A percentile compares a stretch with the other conserved stretches of the same genome.
These are phyloP conservation scores for Fragosphaeria purpurea DNA, from an alignment of 2,329 filamentous ascomycete genomes.

Conservation along the genomic window DNA sequence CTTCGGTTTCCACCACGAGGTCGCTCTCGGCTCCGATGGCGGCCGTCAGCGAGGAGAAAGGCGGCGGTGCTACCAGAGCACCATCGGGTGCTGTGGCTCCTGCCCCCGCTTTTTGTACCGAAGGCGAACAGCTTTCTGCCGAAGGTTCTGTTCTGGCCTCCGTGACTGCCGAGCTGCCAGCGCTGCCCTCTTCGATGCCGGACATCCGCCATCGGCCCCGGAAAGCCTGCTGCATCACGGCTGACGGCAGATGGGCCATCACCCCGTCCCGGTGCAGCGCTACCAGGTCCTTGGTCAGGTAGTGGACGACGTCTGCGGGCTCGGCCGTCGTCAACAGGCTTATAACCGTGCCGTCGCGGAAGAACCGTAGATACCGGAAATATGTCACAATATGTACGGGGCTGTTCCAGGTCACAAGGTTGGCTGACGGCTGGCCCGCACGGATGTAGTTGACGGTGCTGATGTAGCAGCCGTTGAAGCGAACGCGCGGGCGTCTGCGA, in stretches of 20 bases:
- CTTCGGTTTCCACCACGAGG: conserved; percentile 77
- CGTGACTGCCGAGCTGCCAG: background rate
- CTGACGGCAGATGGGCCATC: conserved; percentile 31
- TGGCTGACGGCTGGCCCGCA: conserved; percentile 61
- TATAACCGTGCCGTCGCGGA: conserved; percentile 76
- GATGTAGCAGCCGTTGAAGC: conserved; percentile 95
- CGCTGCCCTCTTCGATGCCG: conserved; percentile 21
- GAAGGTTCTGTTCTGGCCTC: background rate
- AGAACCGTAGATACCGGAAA: conserved; percentile 93
- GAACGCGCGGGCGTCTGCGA: conserved; percentile 69
- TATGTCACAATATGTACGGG: conserved; percentile 96
- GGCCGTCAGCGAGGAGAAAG: conserved; percentile 13
- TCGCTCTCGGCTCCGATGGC: conserved; percentile 49
- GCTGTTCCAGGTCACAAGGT: conserved; percentile 63
- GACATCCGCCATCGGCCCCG: conserved; percentile 44
- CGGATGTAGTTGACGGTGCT: conserved; percentile 92
- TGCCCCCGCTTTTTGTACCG: too few relatives aligned
- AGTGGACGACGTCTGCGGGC: conserved; percentile 77
- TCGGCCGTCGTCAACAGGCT: conserved; percentile 72
- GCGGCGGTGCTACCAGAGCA: background rate
- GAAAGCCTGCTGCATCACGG: conserved; percentile 59
- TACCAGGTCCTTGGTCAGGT: conserved; percentile 64
- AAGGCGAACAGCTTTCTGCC: too few relatives aligned
- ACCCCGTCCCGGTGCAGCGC: conserved; percentile 29
- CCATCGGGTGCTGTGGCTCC: background rate